phyloP scores from a whole-genome alignment of 1,284 basidiomycete species.

The Termitomyces sp. region DNA sequence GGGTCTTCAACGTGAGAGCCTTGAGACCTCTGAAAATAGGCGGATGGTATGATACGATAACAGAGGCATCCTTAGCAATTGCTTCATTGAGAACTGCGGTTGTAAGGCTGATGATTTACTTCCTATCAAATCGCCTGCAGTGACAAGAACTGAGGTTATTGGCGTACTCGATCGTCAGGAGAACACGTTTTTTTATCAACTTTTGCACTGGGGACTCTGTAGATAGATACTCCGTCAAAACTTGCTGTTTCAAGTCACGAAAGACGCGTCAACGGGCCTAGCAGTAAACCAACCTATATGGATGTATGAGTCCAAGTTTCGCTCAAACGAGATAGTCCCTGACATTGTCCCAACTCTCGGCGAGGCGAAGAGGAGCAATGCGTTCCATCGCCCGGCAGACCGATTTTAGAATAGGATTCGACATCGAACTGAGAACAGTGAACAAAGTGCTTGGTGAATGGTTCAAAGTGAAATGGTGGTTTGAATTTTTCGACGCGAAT shows the following conservation, averaged over 20 bases:
- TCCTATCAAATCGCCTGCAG: background rate
- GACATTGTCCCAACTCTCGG: slow-evolving; percentile 91
- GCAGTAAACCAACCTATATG: slow-evolving; percentile 72
- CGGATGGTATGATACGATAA: slow-evolving; percentile 86
- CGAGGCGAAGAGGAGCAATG: slow-evolving; percentile 81
- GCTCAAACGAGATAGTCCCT: slow-evolving; percentile 23
- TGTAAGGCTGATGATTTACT: slow-evolving; percentile 54
- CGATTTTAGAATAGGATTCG: slow-evolving; percentile 38
- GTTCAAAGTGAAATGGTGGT: background rate
- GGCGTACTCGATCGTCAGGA: slow-evolving; percentile 83
- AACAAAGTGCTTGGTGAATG: background rate
- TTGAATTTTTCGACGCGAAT: background rate
- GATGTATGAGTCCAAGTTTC: background rate
- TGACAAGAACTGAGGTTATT: background rate
- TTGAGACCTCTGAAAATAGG: slow-evolving; percentile 83
- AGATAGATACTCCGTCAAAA: slow-evolving; percentile 2
- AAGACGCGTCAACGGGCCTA: slow-evolving; percentile 45
- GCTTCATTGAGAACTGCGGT: slow-evolving; percentile 76
- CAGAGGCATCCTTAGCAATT: slow-evolving; percentile 52
- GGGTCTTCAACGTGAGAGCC: slow-evolving; percentile 72
- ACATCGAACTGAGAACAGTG: slow-evolving; percentile 19
- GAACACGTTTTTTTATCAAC: slow-evolving; percentile 53
- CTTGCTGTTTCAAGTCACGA: background rate
- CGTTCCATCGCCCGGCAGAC: slow-evolving; percentile 66
- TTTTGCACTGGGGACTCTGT: slow-evolving; percentile 71